These are phyloP conservation scores for Phialemoniopsis sp. DNA, from an alignment of 2,329 filamentous ascomycete genomes.

Conservation along the genomic window DNA sequence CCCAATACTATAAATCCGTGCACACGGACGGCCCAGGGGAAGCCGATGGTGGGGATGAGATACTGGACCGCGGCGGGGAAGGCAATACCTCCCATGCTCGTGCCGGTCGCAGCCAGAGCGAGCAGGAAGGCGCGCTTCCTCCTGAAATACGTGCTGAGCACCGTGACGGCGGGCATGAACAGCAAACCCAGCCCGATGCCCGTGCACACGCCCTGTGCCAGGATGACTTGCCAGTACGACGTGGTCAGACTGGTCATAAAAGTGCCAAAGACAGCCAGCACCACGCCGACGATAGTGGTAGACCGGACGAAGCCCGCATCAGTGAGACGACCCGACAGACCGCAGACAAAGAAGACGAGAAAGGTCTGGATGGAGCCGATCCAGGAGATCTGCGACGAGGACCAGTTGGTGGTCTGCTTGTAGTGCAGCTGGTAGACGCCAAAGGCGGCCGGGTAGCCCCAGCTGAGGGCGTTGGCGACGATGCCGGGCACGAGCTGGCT, in stretches of 20 bases:
- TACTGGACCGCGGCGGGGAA: constrained; percentile 7
- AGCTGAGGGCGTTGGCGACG: constrained; percentile 30
- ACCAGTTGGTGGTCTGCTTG: constrained; percentile 19
- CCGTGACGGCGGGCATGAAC: constrained; percentile 48
- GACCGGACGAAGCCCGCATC: constrained; percentile 35
- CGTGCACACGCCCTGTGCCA: constrained; percentile 51
- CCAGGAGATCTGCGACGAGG: constrained; percentile 38
- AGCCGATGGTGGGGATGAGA: constrained; percentile 4
- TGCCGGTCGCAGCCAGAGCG: constrained; percentile 55
- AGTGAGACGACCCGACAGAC: constrained; percentile 33
- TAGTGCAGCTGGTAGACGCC: constrained; percentile 36
- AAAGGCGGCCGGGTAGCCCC: constrained; percentile 32
- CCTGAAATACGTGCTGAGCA: constrained; percentile 57
- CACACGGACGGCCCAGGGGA: constrained; percentile 7
- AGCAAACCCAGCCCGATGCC: constrained; percentile 52
- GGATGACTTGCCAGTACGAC: constrained; percentile 42
- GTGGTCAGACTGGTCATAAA: constrained; percentile 38
- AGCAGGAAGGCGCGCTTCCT: constrained; percentile 56
- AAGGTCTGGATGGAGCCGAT: constrained; percentile 43
- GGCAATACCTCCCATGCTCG: constrained; percentile 46
- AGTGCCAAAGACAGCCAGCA: constrained; percentile 39
- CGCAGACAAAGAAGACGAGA: constrained; percentile 32
- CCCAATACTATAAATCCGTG: constrained; percentile 7
- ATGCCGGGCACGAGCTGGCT: constrained; percentile 30
- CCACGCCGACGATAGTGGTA: constrained; percentile 25